Evolutionary conservation across 2,329 filamentous ascomycete genomes (phyloP).

Genomic region (Penicillium digitatum): DNA sequence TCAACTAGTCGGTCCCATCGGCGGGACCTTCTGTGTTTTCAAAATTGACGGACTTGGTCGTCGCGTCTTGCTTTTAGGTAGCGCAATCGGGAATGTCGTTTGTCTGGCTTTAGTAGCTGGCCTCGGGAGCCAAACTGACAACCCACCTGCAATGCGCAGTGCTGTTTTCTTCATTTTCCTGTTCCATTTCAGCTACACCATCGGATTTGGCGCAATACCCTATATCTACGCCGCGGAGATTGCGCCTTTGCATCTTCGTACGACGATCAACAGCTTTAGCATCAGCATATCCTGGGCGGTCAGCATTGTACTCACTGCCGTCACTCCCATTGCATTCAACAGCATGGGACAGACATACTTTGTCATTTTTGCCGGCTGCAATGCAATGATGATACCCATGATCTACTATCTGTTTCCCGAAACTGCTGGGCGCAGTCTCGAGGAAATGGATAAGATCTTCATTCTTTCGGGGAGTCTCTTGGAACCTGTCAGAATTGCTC

Average conservation of each 20-base stretch:
- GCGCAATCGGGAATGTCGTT: conserved; percentile 17
- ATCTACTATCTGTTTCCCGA: conserved; percentile 23
- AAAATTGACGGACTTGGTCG: conserved; percentile 19
- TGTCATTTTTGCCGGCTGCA: conserved; percentile 19
- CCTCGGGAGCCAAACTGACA: conserved; percentile 15
- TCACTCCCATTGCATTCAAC: conserved; percentile 23
- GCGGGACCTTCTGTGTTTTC: conserved; percentile 18
- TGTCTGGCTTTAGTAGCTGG: conserved; percentile 18
- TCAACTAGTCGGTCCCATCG: conserved; percentile 21
- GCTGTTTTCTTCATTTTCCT: conserved; percentile 24
- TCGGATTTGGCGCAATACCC: conserved; percentile 24
- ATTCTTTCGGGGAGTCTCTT: conserved; percentile 6
- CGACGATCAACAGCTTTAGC: conserved; percentile 24
- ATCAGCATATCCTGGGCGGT: conserved; percentile 22
- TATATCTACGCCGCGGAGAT: conserved; percentile 23
- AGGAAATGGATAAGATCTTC: conserved; percentile 25
- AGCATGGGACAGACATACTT: conserved; percentile 21
- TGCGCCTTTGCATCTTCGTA: conserved; percentile 20
- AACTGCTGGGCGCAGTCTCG: conserved; percentile 21
- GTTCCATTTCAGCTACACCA: conserved; percentile 24
- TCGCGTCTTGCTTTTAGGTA: conserved; percentile 18
- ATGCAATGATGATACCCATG: conserved; percentile 15
- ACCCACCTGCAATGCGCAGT: conserved; percentile 15
- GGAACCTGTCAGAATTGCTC: conserved; percentile 17
- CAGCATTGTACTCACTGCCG: conserved; percentile 20